Conservation (phyloP, 345 rosid genomes). For the Excoecaria agallocha region DNA sequence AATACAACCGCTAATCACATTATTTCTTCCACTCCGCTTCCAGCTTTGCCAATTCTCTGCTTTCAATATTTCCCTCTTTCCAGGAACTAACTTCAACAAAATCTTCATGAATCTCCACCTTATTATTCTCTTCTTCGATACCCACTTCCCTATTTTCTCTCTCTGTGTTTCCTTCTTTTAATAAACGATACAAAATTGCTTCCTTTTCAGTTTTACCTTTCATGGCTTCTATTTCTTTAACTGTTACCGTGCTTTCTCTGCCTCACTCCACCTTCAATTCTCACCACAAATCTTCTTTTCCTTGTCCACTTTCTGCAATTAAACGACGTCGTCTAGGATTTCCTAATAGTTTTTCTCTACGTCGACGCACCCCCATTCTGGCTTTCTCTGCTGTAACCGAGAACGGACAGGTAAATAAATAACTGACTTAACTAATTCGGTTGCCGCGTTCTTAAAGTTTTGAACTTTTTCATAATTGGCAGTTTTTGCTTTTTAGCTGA, state of each 20-base stretch:
- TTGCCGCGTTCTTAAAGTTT: neutral
- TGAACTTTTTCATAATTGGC: neutral
- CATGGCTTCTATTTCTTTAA: neutral
- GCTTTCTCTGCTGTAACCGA: conserved; percentile 1
- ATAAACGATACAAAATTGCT: too few relatives aligned
- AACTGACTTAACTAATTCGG: neutral
- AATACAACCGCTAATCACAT: neutral
- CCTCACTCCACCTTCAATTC: neutral
- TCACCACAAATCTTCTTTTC: neutral
- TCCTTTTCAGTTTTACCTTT: neutral
- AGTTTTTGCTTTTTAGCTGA: conserved; percentile 34
- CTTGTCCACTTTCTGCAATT: neutral
- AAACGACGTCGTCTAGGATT: neutral
- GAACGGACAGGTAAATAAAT: neutral
- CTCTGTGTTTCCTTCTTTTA: neutral
- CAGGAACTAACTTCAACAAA: neutral
- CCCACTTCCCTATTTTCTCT: neutral
- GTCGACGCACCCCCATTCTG: neutral
- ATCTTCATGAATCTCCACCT: neutral
- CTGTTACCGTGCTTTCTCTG: neutral
- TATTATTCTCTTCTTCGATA: neutral
- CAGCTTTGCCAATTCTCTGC: neutral
- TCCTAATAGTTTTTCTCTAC: neutral
- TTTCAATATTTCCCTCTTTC: neutral
- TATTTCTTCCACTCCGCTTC: too few relatives aligned